Base-by-base conservation (phyloP, 2,329 filamentous ascomycete genomes). In the Lecanicillium sp. region DNA sequence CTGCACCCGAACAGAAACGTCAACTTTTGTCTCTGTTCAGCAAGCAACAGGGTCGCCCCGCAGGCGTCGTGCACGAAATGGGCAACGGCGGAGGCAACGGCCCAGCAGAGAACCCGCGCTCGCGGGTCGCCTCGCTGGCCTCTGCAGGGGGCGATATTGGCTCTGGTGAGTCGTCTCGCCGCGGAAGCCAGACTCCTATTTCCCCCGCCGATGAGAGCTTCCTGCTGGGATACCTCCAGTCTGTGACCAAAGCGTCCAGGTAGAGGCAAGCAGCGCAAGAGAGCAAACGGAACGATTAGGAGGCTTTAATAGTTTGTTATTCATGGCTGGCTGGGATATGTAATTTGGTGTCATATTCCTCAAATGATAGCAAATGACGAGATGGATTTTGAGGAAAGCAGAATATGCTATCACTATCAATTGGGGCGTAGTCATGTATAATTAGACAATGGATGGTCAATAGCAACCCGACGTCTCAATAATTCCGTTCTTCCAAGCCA, bases 131-230 rank as follows among this genome's bases (percentile, higher is more conserved):
- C 4, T 70, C 69, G n/a, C 50, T 71, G 37, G 61, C 62, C 10
- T 66, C 69, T 37, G 59, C 58, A 9, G 53, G 49, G 19, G 61
- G 59, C 11, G 63, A 64, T 17, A 49, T 41, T 7, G 43, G 35
- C 3, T 45, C 46, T 9, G 49, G 46, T n/a, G 45, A 46, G 18
- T 32, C 48, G 17, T 63, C 62, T 28, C 61, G 68, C 29, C 64
- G 70, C 10, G 66, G 65, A 14, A 74, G 68, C 44, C 65, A 72
- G 51, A 68, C 69, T 22, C 66, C 74, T 11, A 77, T 79, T 32
- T 83, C 81, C 4, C 75, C 84, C 0, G 81, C 77, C 1, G 81
- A 92, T 49, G 81, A 84, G 54, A 80, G 71, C 13, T 92, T 92
- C 51, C 62, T 94, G 54, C 67, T 92, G 37, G 81, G 76, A 9